Evolutionary conservation across 176 grass and related monocot genomes (phyloP), one percentile per base, ranked within the genome.

Genomic region (Aegilops tauschii): DNA sequence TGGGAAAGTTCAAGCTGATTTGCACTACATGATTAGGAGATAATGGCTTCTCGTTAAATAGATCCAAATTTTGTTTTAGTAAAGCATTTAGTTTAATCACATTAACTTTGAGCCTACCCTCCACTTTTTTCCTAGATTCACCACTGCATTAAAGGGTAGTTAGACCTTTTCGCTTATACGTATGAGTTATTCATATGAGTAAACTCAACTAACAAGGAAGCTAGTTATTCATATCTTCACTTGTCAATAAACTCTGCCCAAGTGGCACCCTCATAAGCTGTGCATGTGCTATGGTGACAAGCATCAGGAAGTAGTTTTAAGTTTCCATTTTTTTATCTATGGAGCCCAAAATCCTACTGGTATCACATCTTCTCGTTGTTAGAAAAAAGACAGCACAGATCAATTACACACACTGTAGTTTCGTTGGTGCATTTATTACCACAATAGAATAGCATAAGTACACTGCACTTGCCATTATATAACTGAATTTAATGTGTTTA

Each of bases 351-450:
- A 65, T 17, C 18, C 6, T 34, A 35, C 10, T 81, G 5, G 3
- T 28, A 68, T 81, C 5, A 7, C 5, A 8, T 49, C 5, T 50
- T 68, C 40, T 49, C 61, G 8, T 45, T 80, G 62, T 31, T 64
- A 81, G 44, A 23, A 62, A 50, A 67, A 78, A 37, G 42, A 42
- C 28, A 58, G 20, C 39, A 45, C 28, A 50, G 45, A 79, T 64
- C 27, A 81, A 40, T 17, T 36, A 65, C 56, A 89, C 74, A 73
- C 2, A 39, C 12, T 85, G 17, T 27, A 80, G 50, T 67, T 65
- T 23, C 23, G 12, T 30, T 84, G n/a, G n/a, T n/a, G 21, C 61
- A 66, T 56, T 37, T 37, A 78, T 56, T 16, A 40, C 45, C 63
- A 54, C 4, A n/a, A 83, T 61, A 83, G 39, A 42, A 42, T 42